Conservation (phyloP, 257 asterid genomes). For the Schizonepeta tenuifolia region DNA sequence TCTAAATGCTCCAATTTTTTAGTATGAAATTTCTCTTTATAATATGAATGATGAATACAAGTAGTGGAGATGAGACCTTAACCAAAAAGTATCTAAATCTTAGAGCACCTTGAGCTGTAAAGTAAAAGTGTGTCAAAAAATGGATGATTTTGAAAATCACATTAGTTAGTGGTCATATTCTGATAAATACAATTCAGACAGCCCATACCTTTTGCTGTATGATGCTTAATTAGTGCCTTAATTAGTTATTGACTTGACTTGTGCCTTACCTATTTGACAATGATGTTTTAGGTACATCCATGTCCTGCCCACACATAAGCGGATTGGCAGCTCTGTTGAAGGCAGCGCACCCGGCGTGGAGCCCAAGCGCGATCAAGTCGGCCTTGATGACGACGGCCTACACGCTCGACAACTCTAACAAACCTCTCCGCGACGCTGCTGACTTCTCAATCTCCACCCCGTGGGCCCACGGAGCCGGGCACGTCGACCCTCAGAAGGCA, state of each 20-base stretch:
- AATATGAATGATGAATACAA: not conserved
- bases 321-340: constrained; percentile 61
- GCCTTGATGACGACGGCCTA: constrained; percentile 74
- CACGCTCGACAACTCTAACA: constrained; percentile 49
- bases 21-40: not conserved
- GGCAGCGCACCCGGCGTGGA: constrained; percentile 68
- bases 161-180: constrained; percentile 28
- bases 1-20: not conserved
- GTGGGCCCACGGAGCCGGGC: constrained; percentile 64
- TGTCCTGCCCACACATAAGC: constrained; percentile 70
- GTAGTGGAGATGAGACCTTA: constrained; percentile 2
- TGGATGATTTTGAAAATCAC: constrained; percentile 28
- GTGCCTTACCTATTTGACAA: not conserved
- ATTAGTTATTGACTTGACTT: not conserved
- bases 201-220: not conserved
- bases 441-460: constrained; percentile 53
- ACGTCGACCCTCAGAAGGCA: constrained; percentile 62
- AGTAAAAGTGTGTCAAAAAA: constrained; percentile 11
- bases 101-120: constrained; percentile 41
- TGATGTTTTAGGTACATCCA: constrained; percentile 54
- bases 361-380: constrained; percentile 67
- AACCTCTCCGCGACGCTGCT: constrained; percentile 53
- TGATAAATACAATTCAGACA: not conserved
- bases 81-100: constrained; percentile 29
- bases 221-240: not conserved